Evolutionary conservation across 169 alveolate genomes (phyloP), one percentile per base, ranked within the genome.

Genomic region (Eimeria necatrix): DNA sequence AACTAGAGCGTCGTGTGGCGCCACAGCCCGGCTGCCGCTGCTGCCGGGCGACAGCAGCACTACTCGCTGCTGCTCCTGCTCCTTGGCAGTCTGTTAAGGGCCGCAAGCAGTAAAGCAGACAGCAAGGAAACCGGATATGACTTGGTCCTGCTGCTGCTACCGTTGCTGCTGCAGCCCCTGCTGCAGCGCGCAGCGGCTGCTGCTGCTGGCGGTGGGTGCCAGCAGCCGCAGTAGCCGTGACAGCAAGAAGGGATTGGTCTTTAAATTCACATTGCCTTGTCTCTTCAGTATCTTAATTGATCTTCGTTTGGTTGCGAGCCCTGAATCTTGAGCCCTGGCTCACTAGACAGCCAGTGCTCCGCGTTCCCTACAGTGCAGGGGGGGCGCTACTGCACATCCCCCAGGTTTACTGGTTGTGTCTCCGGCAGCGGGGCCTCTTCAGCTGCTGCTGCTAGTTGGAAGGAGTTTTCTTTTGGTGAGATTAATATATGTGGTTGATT

Each of bases 151-250:
- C 80, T 41, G 78, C 92, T 56, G 92, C 92, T 85, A 53, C 64
- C 60, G 92, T 60, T 85, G 81, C 51, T 85, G 81, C 92, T 59
- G 92, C 92, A 59, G 92, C 92, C 80, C 81, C 81, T 85, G 92
- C 80, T 85, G 80, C 92, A 60, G 73, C 90, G 90, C 80, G 92
- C 92, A 5, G 92, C 92, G 60, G 92, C 92, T 59, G 81, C 92
- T 85, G 92, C 92, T 56, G 92, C 81, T 41, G 76, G 92, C 80
- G 92, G 92, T 85, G 92, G 92, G 92, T 85, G 92, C 80, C 92
- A 60, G 92, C 92, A 85, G 80, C 92, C 41, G 92, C 92, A 60
- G 92, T 59, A 56, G 59, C 80, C 48, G 41, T 26, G 56, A 60
- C 80, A 60, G 92, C 80, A 51, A 49, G 48, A 16, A 24, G 80